Conservation (phyloP, 75 land plant species). For the Isoetes taiwanensis region DNA sequence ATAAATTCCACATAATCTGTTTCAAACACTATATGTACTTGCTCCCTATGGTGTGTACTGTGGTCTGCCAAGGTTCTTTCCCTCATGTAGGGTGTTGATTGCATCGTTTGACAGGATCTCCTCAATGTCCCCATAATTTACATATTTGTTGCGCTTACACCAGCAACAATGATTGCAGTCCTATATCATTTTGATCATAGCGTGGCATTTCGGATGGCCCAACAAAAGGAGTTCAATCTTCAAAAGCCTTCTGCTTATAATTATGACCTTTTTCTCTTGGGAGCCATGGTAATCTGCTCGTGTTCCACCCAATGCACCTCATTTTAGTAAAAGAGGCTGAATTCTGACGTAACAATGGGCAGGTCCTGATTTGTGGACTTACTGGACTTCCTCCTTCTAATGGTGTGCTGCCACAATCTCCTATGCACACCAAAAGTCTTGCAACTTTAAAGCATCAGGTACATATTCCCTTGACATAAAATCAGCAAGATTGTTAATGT, state of each 20-base stretch:
- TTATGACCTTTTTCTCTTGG: conserved; percentile 59
- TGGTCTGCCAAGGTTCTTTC: no score
- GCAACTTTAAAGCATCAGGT: conserved; percentile 91
- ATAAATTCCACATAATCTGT: no score
- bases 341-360: no score
- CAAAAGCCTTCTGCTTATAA: conserved; percentile 75
- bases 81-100: no score
- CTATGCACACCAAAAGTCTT: conserved; percentile 87
- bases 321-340: no score
- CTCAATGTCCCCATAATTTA: conserved; percentile 37
- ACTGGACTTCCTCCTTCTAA: conserved; percentile 87
- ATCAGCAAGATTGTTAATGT: no score
- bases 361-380: conserved; percentile 79
- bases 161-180: conserved; percentile 74
- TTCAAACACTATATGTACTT: no score
- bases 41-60: no score
- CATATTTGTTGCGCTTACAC: conserved; percentile 54
- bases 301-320: no score
- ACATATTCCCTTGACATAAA: no score
- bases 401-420: conserved; percentile 93
- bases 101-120: no score
- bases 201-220: conserved; percentile 76
- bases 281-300: conserved; percentile 38
- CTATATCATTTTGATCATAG: conserved; percentile 82
- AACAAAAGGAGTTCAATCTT: conserved; percentile 76